These are phyloP conservation scores for Carnegiea gigantea DNA, from an alignment of 179 eudicot species.

Conservation along the genomic window DNA sequence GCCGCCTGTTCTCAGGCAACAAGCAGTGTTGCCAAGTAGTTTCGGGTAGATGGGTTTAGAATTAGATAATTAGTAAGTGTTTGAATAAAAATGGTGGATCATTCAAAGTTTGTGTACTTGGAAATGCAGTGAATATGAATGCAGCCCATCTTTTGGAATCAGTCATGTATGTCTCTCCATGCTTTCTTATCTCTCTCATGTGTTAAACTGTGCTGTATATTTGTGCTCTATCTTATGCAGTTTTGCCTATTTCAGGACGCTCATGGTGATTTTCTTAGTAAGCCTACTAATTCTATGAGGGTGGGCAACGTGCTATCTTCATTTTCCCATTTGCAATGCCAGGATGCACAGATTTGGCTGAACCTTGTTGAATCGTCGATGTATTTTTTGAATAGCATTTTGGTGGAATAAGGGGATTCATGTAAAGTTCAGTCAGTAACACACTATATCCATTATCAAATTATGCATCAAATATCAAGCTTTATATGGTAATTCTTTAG, in stretches of 20 bases:
- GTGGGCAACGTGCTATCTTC: too few relatives aligned
- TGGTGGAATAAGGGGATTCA: background rate
- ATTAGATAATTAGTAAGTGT: background rate
- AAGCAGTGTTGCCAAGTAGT: background rate
- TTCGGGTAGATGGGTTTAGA: background rate
- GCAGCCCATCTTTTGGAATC: background rate
- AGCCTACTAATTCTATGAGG: background rate
- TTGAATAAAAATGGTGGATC: conserved; percentile 1
- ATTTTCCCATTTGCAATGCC: too few relatives aligned
- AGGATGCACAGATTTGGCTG: background rate
- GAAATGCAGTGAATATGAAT: background rate
- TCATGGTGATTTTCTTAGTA: background rate
- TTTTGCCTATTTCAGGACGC: background rate
- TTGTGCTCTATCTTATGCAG: too few relatives aligned
- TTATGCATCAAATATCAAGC: too few relatives aligned
- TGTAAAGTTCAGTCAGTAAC: too few relatives aligned
- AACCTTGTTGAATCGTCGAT: background rate
- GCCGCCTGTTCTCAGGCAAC: background rate
- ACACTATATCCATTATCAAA: too few relatives aligned
- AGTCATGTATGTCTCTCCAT: background rate
- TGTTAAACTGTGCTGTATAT: background rate
- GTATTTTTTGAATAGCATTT: too few relatives aligned
- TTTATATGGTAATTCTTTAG: too few relatives aligned
- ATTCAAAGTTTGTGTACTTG: background rate
- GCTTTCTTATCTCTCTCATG: background rate